These are phyloP conservation scores for Hemisphaericaspora subhashii DNA, from an alignment of 1,139 yeast genomes.

Conservation along the genomic window DNA sequence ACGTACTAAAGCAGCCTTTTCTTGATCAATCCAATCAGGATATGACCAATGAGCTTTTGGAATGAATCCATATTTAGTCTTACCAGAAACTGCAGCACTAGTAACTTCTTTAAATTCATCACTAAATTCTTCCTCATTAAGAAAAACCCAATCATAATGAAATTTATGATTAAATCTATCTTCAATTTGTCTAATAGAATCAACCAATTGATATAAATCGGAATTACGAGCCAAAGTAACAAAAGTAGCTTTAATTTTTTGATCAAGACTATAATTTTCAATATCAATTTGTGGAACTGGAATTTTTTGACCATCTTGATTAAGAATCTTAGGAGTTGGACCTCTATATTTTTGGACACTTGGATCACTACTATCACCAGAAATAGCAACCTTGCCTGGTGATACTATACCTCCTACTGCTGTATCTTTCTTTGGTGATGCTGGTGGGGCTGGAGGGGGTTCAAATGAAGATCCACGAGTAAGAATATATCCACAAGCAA, in stretches of 20 bases:
- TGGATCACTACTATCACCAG: slow-evolving; percentile 8
- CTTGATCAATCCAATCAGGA: slow-evolving; percentile 64
- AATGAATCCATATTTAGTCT: slow-evolving; percentile 56
- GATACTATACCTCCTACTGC: slow-evolving; percentile 9
- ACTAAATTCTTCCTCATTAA: slow-evolving; percentile 44
- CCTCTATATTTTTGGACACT: slow-evolving; percentile 4
- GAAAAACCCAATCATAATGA: slow-evolving; percentile 80
- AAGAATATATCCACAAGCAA: slow-evolving; percentile 59
- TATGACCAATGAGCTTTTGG: slow-evolving; percentile 68
- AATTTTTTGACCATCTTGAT: slow-evolving; percentile 6
- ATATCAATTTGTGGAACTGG: slow-evolving; percentile 14
- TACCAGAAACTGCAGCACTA: slow-evolving; percentile 53
- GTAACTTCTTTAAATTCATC: slow-evolving; percentile 49
- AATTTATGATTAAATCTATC: slow-evolving; percentile 65
- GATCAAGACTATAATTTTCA: slow-evolving; percentile 12
- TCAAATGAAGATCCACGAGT: slow-evolving; percentile 57
- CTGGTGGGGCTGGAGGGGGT: slow-evolving; percentile 19
- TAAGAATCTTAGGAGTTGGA: slow-evolving; percentile 7
- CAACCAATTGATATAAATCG: slow-evolving; percentile 59
- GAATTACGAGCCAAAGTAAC: slow-evolving; percentile 55
- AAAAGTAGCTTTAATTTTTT: slow-evolving; percentile 43
- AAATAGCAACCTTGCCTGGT: slow-evolving; percentile 13
- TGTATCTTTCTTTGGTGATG: slow-evolving; percentile 10
- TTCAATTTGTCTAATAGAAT: slow-evolving; percentile 35
- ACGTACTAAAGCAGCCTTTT: slow-evolving; percentile 50